Evolutionary conservation across 345 rosid species (phyloP), one percentile per base, ranked within the genome.

Genomic region (Bruguiera gymnorhiza): DNA sequence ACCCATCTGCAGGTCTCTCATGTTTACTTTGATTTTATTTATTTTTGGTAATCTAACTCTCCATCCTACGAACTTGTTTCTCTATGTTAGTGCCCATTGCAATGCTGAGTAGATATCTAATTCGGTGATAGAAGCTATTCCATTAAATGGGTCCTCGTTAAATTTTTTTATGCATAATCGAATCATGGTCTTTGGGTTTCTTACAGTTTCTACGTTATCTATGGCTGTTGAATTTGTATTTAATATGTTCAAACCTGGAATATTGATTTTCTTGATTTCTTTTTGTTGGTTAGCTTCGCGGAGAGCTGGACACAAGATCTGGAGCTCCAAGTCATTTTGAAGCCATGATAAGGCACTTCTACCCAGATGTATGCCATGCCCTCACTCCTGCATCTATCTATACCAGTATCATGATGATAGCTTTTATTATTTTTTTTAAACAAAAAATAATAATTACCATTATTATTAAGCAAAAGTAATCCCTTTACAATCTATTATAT

Each of bases 291-390:
- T 78, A 92, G 99, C 82, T 92, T 75, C 91, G 82, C 78, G 97
- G 96, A 72, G 99, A 88, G 80, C 86, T 92, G 23, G 99, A 95
- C 78, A 88, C 97, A 13, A 90, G 77, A 83, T 50, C 72, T 65
- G 96, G 97, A 15, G 70, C 79, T 15, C 97, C 97, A 1, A 81
- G 73, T 70, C 81, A 77, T 79, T 72, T 82, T 51, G 73, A 86
- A 59, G 97, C 90, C 4, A 75, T 90, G 91, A 81, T 95, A 65
- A 73, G 97, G 51, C 92, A 84, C 71, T 81, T 80, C 59, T 83
- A 84, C 58, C 89, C 88, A 0, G 86, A 92, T 74, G 97, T 92
- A 76, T 69, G 83, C 70, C 71, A 23, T n/a, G 30, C 60, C 16
- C 18, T 56, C 18, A 24, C 15, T 2, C 3, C 18, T 56, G 60